Conservation (phyloP, 2,329 filamentous ascomycete species). For the Fusarium albidum region DNA sequence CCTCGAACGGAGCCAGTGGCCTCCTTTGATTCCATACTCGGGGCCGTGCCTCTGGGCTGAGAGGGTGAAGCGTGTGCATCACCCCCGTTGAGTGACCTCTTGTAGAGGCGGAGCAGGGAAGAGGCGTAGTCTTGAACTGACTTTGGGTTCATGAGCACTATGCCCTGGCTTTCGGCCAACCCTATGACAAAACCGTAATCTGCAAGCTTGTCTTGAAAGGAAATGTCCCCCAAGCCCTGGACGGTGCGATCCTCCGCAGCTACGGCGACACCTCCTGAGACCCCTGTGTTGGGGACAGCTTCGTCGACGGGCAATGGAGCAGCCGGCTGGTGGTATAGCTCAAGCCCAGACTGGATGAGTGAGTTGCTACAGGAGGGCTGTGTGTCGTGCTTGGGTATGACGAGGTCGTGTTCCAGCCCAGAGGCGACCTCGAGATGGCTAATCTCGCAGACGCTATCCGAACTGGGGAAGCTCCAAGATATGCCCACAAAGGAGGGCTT, state of each 20-base stretch:
- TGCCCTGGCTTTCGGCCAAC: slow-evolving; percentile 1
- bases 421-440: background rate
- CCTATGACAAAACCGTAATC: no score
- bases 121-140: slow-evolving; percentile 2
- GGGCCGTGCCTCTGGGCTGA: no score
- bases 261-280: no score
- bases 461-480: background rate
- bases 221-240: no score
- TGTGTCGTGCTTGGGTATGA: background rate
- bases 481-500: background rate
- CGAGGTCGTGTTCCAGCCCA: background rate
- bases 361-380: no score
- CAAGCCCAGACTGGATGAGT: no score
- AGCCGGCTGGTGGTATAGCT: no score
- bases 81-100: background rate
- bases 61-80: background rate
- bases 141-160: slow-evolving; percentile 2
- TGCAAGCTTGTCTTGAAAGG: no score
- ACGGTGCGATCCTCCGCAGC: no score
- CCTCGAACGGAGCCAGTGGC: no score
- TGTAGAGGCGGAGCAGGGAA: background rate
- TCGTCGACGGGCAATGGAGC: no score
- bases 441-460: background rate
- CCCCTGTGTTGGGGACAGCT: no score
- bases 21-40: background rate